Base-by-base conservation (phyloP, 225 moss, liverwort and hornwort species). In the Marchantia polymorpha region DNA sequence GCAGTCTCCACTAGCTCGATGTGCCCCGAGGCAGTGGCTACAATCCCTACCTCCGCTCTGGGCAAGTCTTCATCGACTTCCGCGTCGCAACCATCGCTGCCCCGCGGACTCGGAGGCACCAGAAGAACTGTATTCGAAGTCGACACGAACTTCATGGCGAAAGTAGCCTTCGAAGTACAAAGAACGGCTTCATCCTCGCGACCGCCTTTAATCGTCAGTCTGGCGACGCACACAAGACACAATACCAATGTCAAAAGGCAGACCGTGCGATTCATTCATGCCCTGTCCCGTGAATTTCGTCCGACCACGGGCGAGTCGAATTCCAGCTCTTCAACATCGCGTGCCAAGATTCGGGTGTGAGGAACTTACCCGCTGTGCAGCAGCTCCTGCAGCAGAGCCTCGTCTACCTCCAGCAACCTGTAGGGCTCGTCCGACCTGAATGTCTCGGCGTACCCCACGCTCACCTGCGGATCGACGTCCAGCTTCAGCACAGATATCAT, bases 111-210 rank as follows among this genome's bases (percentile, higher is more conserved):
- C 29, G 29, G 56, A 60, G 93, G 88, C 67, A 99, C 84, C 69
- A 99, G 91, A 52, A 95, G 88, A 48, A 99, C 92, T 8, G 95
- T 93, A 78, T 99, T 99, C 56, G 97, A 99, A 51, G 95, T 99
- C 59, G 93, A 95, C 55, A 97, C 97, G 77, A 90, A 93, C 85
- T 99, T 99, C 76, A 99, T 82, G 20, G 95, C 92, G 75, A 88
- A 99, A 10, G 97, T 93, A 74, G 91, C 90, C 46, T 86, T 86
- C 68, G 91, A 89, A 29, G 93, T 95, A 76, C 97, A 95, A 29
- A 99, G 81, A 54, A 95, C 97, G 20, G 95, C 97, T 85, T 99
- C 97, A 12, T 95, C 95, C 27, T 91, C 87, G 56, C 59, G 75
- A 3, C 55, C 73, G 67, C 95, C 95, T 86, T 95, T 95, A 71